Conservation (phyloP, 345 rosid genomes). For the Populus alba region DNA sequence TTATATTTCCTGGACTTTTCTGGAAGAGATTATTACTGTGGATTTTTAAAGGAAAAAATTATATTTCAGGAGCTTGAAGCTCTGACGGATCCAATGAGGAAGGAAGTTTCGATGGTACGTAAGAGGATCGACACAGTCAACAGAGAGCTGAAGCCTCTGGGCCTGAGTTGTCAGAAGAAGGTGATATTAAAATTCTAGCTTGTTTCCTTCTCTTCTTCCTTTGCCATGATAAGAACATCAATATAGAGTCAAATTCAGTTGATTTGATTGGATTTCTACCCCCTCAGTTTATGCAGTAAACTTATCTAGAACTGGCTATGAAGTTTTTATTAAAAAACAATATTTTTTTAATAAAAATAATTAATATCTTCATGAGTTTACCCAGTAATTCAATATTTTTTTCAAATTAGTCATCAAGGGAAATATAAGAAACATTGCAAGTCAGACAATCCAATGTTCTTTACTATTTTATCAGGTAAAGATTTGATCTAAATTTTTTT, state of each 20-base stretch:
- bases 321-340: too few species aligned
- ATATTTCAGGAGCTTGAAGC: conserved; percentile 58
- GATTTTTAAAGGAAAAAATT: background rate
- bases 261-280: too few species aligned
- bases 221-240: background rate
- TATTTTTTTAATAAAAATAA: too few species aligned
- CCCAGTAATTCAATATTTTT: too few species aligned
- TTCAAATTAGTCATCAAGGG: too few species aligned
- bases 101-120: conserved; percentile 48
- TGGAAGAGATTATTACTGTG: background rate
- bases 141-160: conserved; percentile 56
- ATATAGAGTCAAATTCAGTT: too few species aligned
- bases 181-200: conserved; percentile 17
- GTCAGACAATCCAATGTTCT: background rate
- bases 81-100: conserved; percentile 70
- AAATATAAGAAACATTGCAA: background rate
- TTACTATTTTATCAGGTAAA: background rate
- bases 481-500: background rate
- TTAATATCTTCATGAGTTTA: too few species aligned
- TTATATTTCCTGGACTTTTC: background rate
- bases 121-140: conserved; percentile 53
- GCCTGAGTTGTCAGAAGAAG: conserved; percentile 60
- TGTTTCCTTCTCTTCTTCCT: background rate
- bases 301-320: too few species aligned
- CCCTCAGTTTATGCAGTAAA: too few species aligned